phyloP scores from a whole-genome alignment of 805 yeast species.

The Metschnikowia drakensbergensis region DNA sequence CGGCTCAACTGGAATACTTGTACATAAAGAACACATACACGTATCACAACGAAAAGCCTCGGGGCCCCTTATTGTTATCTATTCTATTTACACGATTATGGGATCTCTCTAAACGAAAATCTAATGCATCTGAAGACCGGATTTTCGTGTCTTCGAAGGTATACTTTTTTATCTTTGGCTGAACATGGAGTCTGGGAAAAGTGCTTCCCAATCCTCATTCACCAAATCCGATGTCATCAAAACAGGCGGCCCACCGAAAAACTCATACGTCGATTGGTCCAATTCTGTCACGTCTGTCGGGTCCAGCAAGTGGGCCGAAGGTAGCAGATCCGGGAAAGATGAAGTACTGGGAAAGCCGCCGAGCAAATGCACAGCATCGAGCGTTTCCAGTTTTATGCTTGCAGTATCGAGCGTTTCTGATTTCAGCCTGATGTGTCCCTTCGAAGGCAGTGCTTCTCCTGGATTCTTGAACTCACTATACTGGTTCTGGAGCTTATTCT shows the following conservation, averaged over 20 bases:
- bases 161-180: constrained; percentile 8
- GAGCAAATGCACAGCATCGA: constrained; percentile 1
- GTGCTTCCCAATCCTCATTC: constrained; percentile 47
- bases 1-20: no score
- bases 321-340: background rate
- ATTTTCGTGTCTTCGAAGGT: background rate
- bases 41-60: no score
- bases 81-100: no score
- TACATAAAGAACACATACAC: no score
- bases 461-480: constrained; percentile 13
- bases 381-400: background rate
- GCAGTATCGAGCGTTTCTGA: background rate
- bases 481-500: constrained; percentile 28
- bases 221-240: constrained; percentile 48
- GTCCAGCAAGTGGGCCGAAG: background rate
- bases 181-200: constrained; percentile 46
- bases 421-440: constrained; percentile 1
- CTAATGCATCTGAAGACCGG: no score
- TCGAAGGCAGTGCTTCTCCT: background rate
- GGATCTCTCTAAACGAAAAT: no score
- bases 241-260: constrained; percentile 51
- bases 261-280: constrained; percentile 30
- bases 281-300: constrained; percentile 7
- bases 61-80: no score
- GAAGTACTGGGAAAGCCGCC: background rate